phyloP scores from a whole-genome alignment of 306 rosid genomes.

The Acacia acuminata region DNA sequence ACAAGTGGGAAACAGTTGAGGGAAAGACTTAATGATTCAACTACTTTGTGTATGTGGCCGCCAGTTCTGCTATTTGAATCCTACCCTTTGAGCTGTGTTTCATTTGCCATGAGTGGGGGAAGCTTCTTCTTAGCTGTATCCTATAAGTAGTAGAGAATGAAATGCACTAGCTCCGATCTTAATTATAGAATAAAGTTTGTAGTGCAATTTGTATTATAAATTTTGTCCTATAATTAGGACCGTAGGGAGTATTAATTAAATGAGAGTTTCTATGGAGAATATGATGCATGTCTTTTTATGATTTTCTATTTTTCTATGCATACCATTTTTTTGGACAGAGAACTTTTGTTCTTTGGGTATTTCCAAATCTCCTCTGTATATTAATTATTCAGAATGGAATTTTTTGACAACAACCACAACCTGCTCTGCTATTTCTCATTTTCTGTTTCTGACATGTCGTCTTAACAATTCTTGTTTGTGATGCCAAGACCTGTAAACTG shows the following conservation, averaged over 20 bases:
- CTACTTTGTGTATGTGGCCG: conserved; percentile 8
- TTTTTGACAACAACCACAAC: conserved; percentile 15
- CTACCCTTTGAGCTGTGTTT: neutral
- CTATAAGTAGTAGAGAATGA: neutral
- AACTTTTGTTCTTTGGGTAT: conserved; percentile 29
- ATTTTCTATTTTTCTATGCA: neutral
- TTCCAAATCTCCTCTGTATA: conserved; percentile 10
- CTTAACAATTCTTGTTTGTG: neutral
- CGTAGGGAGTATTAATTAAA: neutral
- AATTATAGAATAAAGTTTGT: too few relatives aligned
- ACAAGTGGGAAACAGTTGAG: neutral
- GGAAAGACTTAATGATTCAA: conserved; percentile 36
- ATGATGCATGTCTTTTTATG: neutral
- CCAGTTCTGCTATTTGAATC: neutral
- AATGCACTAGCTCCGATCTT: too few relatives aligned
- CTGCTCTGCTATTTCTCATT: conserved; percentile 8
- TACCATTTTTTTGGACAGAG: neutral
- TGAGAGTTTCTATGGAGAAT: neutral
- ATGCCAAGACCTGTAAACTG: neutral
- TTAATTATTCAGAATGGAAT: conserved; percentile 8
- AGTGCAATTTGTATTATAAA: too few relatives aligned
- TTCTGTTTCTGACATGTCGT: conserved; percentile 19
- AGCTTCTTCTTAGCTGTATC: neutral
- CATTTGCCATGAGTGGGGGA: conserved; percentile 7
- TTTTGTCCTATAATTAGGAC: too few relatives aligned